Conservation (phyloP, 2,329 filamentous ascomycete genomes). For the Stachybotrys chartarum region DNA sequence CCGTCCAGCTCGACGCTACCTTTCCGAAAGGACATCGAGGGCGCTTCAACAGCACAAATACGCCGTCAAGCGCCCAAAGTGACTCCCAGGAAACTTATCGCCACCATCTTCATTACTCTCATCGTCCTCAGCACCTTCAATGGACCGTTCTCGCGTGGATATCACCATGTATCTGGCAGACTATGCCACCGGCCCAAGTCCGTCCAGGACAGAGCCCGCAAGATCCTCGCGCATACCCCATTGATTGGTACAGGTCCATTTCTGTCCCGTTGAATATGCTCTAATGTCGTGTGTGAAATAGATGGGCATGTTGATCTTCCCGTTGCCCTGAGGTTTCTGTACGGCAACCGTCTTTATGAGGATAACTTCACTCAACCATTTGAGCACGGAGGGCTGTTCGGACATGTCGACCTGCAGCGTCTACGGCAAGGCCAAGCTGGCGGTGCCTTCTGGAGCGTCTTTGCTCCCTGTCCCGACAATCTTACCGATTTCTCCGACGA, state of each 20-base stretch:
- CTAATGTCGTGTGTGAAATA: conserved; percentile 22
- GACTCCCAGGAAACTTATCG: conserved; percentile 13
- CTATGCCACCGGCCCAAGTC: conserved; percentile 19
- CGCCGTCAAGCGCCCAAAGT: conserved; percentile 8
- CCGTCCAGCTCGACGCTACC: background rate
- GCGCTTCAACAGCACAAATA: background rate
- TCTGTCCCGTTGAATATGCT: background rate
- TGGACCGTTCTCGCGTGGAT: conserved; percentile 14
- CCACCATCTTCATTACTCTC: conserved; percentile 16
- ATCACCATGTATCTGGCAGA: conserved; percentile 14
- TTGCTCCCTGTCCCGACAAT: conserved; percentile 65
- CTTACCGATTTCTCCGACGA: conserved; percentile 66
- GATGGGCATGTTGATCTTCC: conserved; percentile 90
- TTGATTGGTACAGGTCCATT: conserved; percentile 36
- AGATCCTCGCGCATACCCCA: conserved; percentile 37
- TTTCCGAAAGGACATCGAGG: background rate
- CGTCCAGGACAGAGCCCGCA: conserved; percentile 37
- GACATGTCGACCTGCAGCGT: conserved; percentile 75
- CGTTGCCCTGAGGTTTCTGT: conserved; percentile 58
- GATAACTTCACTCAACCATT: conserved; percentile 69
- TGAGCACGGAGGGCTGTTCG: conserved; percentile 56
- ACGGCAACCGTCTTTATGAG: conserved; percentile 72
- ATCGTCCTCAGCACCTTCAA: conserved; percentile 18
- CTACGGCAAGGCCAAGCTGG: conserved; percentile 65
- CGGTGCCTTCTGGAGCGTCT: conserved; percentile 93